These are phyloP conservation scores for Rhodotorula diobovata DNA, from an alignment of 768 basidiomycete genomes.

Conservation along the genomic window DNA sequence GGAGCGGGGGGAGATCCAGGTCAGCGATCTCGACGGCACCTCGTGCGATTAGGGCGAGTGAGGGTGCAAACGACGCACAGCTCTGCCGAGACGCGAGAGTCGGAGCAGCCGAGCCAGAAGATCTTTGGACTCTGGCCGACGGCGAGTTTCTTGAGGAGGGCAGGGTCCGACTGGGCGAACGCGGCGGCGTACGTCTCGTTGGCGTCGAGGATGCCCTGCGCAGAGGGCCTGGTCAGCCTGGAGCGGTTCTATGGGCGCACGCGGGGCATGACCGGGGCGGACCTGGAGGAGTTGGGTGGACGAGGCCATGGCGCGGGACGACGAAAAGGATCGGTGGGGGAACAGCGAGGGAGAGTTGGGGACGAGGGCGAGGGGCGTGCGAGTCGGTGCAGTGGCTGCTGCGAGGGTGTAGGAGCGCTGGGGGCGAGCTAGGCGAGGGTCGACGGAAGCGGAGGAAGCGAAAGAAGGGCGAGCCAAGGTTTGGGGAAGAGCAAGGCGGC, in stretches of 20 bases:
- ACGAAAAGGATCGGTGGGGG: background rate
- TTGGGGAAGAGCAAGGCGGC: background rate
- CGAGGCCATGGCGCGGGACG: background rate
- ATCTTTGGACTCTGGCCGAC: constrained; percentile 39
- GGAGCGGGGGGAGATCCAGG: background rate
- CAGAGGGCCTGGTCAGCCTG: background rate
- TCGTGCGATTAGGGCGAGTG: no score
- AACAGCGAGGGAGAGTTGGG: background rate
- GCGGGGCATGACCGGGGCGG: background rate
- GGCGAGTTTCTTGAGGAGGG: constrained; percentile 37
- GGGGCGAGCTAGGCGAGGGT: background rate
- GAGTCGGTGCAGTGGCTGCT: background rate
- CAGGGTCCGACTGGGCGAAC: constrained; percentile 29
- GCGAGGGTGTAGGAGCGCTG: background rate
- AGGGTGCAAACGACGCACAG: constrained; percentile 12
- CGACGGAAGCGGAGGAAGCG: no score
- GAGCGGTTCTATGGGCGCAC: background rate
- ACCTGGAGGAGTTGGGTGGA: constrained; percentile 4
- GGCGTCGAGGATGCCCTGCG: constrained; percentile 25
- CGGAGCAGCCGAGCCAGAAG: constrained; percentile 43
- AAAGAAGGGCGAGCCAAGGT: no score
- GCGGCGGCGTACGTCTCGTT: constrained; percentile 39
- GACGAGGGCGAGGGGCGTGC: background rate
- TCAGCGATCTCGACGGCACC: background rate
- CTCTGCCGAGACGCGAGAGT: constrained; percentile 41